phyloP scores from a whole-genome alignment of 257 asterid genomes.

The Hygrophila difformis region DNA sequence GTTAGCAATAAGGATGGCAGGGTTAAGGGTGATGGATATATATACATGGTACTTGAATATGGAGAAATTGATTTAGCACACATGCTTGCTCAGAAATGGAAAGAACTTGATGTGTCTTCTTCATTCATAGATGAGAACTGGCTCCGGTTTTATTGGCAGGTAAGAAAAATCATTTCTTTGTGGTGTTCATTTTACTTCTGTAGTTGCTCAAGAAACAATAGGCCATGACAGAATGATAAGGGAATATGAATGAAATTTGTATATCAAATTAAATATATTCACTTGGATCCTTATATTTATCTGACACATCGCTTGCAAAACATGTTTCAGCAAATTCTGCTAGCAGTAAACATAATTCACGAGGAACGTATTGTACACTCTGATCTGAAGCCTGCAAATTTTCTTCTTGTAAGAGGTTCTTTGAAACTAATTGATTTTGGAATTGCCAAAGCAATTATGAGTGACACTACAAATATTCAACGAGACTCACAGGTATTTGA shows the following conservation, averaged over 20 bases:
- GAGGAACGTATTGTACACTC: constrained; percentile 97
- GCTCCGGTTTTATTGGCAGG: constrained; percentile 99
- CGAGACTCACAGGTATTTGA: constrained; percentile 99
- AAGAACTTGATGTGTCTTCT: constrained; percentile 54
- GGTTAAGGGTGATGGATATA: constrained; percentile 80
- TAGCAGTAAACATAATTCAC: constrained; percentile 94
- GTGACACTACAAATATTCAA: constrained; percentile 96
- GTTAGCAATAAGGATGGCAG: constrained; percentile 68
- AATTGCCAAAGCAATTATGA: constrained; percentile 94
- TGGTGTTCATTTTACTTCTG: constrained; percentile 13
- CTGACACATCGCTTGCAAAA: constrained; percentile 15
- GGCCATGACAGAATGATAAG: constrained; percentile 1
- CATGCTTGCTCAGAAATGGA: constrained; percentile 96
- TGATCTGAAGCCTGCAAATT: constrained; percentile 98
- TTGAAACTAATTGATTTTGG: constrained; percentile 97
- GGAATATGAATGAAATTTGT: neutral
- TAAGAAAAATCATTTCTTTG: constrained; percentile 18
- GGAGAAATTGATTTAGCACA: constrained; percentile 98
- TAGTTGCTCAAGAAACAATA: constrained; percentile 8
- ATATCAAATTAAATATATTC: constrained; percentile 5
- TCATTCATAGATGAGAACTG: constrained; percentile 83
- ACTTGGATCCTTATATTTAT: constrained; percentile 5
- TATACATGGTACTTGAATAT: constrained; percentile 94
- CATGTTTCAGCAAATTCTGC: constrained; percentile 80
- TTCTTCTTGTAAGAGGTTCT: constrained; percentile 91